These are phyloP conservation scores for Cenchrus purpureus DNA, from an alignment of 176 grass and related monocot genomes.

Conservation along the genomic window DNA sequence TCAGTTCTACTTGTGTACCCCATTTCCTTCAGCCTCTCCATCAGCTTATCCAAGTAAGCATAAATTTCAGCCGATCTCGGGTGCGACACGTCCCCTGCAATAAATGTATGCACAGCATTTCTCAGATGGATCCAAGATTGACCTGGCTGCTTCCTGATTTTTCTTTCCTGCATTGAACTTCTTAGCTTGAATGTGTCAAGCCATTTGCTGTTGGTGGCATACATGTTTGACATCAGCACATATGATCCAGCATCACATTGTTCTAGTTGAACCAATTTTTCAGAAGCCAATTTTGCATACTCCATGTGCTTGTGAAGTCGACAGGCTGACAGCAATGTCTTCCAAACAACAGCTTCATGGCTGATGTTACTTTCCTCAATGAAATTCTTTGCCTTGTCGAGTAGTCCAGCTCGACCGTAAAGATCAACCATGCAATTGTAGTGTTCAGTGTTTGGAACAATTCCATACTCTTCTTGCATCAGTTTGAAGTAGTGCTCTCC, in stretches of 20 bases:
- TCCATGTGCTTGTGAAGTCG: conserved; percentile 61
- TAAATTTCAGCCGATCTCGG: conserved; percentile 52
- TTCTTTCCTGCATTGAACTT: conserved; percentile 54
- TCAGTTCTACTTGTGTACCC: conserved; percentile 59
- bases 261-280: conserved; percentile 59
- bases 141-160: conserved; percentile 52
- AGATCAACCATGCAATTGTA: conserved; percentile 82
- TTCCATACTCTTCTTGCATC: conserved; percentile 56
- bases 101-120: conserved; percentile 52
- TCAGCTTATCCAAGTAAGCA: conserved; percentile 47
- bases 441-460: conserved; percentile 61
- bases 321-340: conserved; percentile 63
- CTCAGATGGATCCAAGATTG: conserved; percentile 69
- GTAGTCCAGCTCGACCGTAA: conserved; percentile 61
- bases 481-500: conserved; percentile 51
- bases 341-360: conserved; percentile 61
- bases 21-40: conserved; percentile 56
- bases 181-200: conserved; percentile 58
- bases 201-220: conserved; percentile 65
- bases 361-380: conserved; percentile 60
- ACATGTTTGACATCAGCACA: conserved; percentile 73
- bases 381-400: conserved; percentile 52
- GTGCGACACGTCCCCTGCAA: conserved; percentile 46
- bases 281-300: conserved; percentile 55
- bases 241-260: conserved; percentile 59